Percentiles rank a stretch among this genome's conserved stretches.
phyloP scores from a whole-genome alignment of 2,329 filamentous ascomycete species.

The Clonostachys solani region DNA sequence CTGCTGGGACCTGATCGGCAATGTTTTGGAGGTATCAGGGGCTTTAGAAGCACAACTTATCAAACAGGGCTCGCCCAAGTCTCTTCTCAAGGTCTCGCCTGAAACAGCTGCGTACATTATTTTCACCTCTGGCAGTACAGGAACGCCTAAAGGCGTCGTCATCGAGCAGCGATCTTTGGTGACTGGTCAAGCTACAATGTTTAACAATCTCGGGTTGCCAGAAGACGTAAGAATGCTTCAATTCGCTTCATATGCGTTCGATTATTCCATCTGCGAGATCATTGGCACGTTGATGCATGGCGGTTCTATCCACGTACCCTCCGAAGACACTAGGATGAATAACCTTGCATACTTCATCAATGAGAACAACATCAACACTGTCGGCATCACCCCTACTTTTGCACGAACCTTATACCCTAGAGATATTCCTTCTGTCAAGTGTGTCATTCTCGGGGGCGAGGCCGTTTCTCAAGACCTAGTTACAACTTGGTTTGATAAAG shows the following conservation, averaged over 20 bases:
- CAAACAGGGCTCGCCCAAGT: neutral
- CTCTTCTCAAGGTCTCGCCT: neutral
- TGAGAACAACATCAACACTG: constrained; percentile 3
- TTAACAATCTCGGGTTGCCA: neutral
- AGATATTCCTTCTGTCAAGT: constrained; percentile 3
- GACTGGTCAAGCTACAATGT: constrained; percentile 2
- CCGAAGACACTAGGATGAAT: constrained; percentile 1
- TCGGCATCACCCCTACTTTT: constrained; percentile 6
- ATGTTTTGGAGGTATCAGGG: too few relatives aligned
- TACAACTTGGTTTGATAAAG: constrained; percentile 3
- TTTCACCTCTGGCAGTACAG: constrained; percentile 2
- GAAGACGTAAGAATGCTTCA: constrained; percentile 1
- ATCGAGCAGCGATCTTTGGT: neutral
- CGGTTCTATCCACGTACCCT: constrained; percentile 3
- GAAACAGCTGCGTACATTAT: constrained; percentile 3
- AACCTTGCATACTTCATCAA: neutral
- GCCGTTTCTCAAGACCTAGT: constrained; percentile 1
- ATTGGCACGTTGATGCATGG: constrained; percentile 2
- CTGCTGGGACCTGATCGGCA: neutral
- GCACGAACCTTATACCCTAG: constrained; percentile 3
- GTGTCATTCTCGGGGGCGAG: constrained; percentile 6
- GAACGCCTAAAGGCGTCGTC: constrained; percentile 1
- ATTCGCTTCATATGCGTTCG: constrained; percentile 3
- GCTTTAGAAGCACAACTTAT: neutral
- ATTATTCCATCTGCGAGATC: constrained; percentile 1